These are phyloP conservation scores for Saturnispora diversa DNA, from an alignment of 805 yeast genomes.

Conservation along the genomic window DNA sequence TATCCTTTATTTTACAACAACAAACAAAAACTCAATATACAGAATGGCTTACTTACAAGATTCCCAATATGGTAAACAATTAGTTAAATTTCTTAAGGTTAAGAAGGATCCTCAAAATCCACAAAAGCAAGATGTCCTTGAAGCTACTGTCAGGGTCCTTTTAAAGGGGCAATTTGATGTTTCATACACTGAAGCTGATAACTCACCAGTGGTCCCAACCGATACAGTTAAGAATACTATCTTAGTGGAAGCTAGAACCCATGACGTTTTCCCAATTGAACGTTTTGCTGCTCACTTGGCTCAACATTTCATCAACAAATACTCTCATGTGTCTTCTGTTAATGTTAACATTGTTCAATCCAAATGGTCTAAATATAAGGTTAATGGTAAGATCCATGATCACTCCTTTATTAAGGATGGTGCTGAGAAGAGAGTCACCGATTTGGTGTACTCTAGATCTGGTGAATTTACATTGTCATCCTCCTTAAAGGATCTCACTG, in stretches of 20 bases:
- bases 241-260: conserved; percentile 70
- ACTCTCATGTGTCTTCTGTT: conserved; percentile 67
- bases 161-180: conserved; percentile 71
- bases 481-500: conserved; percentile 70
- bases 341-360: conserved; percentile 61
- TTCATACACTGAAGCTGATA: conserved; percentile 84
- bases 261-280: conserved; percentile 87
- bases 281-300: conserved; percentile 80
- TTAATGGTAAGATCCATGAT: conserved; percentile 66
- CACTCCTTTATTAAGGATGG: conserved; percentile 87
- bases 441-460: conserved; percentile 42
- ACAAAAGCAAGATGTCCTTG: conserved; percentile 69
- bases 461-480: conserved; percentile 56
- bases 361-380: conserved; percentile 70
- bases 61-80: conserved; percentile 84
- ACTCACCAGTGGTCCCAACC: conserved; percentile 84
- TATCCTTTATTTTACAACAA: not conserved
- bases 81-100: conserved; percentile 87
- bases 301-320: conserved; percentile 69
- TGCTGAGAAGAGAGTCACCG: conserved; percentile 63
- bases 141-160: conserved; percentile 71
- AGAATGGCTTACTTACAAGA: conserved; percentile 28
- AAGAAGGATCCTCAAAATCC: conserved; percentile 70
- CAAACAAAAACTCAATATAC: not conserved
- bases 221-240: conserved; percentile 90